Percentiles rank a stretch among this genome's conserved stretches.
Evolutionary conservation across 1,284 basidiomycete genomes (phyloP).

Genomic region (Schizophyllum amplum): DNA sequence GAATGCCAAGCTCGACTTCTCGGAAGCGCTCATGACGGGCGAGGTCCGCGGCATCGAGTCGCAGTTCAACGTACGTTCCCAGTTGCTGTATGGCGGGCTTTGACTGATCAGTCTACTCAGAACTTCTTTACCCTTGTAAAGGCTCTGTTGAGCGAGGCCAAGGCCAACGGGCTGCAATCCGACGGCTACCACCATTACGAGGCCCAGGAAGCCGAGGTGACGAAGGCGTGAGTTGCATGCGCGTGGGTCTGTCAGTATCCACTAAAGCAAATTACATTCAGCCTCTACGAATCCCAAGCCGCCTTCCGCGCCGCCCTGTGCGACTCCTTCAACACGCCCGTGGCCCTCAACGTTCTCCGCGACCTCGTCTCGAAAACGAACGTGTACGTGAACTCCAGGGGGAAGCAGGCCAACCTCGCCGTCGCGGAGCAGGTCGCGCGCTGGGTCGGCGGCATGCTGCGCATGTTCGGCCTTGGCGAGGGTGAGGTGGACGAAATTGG

Average conservation of each 20-base stretch:
- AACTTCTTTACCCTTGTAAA: slow-evolving; percentile 92
- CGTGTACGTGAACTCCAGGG: slow-evolving; percentile 72
- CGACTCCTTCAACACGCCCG: slow-evolving; percentile 96
- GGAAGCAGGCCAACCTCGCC: slow-evolving; percentile 56
- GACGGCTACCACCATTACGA: slow-evolving; percentile 61
- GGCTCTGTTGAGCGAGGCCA: slow-evolving; percentile 62
- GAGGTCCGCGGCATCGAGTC: slow-evolving; percentile 87
- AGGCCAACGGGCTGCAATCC: slow-evolving; percentile 36
- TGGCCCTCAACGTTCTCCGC: slow-evolving; percentile 70
- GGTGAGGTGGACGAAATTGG: slow-evolving; percentile 55
- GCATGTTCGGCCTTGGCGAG: slow-evolving; percentile 93
- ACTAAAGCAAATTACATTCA: no score
- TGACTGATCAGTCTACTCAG: slow-evolving; percentile 29
- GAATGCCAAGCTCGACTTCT: slow-evolving; percentile 94
- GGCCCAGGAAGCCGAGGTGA: slow-evolving; percentile 35
- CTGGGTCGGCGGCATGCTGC: slow-evolving; percentile 88
- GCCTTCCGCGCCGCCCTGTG: slow-evolving; percentile 87
- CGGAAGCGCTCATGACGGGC: slow-evolving; percentile 79
- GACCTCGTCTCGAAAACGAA: slow-evolving; percentile 88
- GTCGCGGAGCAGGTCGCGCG: slow-evolving; percentile 70
- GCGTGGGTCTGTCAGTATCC: no score
- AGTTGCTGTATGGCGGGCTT: neutral
- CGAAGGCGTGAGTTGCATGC: slow-evolving; percentile 7
- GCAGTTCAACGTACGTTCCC: slow-evolving; percentile 54
- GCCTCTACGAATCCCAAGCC: slow-evolving; percentile 69